These are phyloP conservation scores for Naegleria lovaniensis DNA, from an alignment of 208 protist species.

Conservation along the genomic window DNA sequence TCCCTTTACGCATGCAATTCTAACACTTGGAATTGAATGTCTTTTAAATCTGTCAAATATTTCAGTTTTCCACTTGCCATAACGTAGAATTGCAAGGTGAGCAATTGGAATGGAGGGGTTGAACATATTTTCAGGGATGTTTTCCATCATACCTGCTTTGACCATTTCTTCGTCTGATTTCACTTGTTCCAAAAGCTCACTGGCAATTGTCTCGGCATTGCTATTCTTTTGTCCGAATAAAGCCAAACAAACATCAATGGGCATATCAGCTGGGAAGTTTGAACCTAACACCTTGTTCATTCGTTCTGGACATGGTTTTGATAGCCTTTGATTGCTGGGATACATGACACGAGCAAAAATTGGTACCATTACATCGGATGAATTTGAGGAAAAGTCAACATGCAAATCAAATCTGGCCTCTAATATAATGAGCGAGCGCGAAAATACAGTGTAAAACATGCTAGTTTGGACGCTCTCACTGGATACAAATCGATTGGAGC, in stretches of 20 bases:
- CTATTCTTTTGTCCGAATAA: slow-evolving; percentile 67
- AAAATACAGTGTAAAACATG: slow-evolving; percentile 75
- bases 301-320: slow-evolving; percentile 65
- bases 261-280: slow-evolving; percentile 69
- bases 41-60: background rate
- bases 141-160: background rate
- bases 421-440: slow-evolving; percentile 72
- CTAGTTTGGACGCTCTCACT: slow-evolving; percentile 65
- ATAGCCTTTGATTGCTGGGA: slow-evolving; percentile 66
- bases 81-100: background rate
- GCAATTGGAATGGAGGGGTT: background rate
- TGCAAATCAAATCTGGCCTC: slow-evolving; percentile 71
- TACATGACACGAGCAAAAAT: slow-evolving; percentile 77
- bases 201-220: slow-evolving; percentile 26
- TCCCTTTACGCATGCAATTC: slow-evolving; percentile 30
- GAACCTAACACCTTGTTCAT: slow-evolving; percentile 77
- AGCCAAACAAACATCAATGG: slow-evolving; percentile 72
- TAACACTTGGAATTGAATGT: background rate
- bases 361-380: slow-evolving; percentile 38
- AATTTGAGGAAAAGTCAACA: background rate
- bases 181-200: background rate
- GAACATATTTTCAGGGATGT: background rate
- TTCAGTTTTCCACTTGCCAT: background rate
- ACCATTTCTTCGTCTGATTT: background rate
- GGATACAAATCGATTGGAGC: slow-evolving; percentile 69